phyloP scores from a whole-genome alignment of 2,329 filamentous ascomycete species.

The Beauveria medogensis region DNA sequence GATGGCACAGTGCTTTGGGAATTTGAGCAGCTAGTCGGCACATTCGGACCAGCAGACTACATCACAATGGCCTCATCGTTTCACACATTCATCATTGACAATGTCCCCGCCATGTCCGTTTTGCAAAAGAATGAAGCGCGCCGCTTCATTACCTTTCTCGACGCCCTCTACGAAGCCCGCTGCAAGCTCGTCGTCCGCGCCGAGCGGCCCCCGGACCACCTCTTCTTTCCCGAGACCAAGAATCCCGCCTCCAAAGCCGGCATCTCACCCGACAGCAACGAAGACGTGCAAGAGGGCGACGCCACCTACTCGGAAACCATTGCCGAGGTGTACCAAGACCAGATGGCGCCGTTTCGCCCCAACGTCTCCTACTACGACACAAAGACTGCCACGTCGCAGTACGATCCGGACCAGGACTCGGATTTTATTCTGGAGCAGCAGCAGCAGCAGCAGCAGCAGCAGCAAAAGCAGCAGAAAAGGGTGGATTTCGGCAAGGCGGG shows the following conservation, averaged over 20 bases:
- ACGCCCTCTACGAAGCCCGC: constrained; percentile 73
- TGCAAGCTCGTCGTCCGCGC: constrained; percentile 68
- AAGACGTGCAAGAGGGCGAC: constrained; percentile 22
- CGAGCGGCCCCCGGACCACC: constrained; percentile 57
- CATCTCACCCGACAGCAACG: constrained; percentile 2
- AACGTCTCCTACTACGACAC: constrained; percentile 62
- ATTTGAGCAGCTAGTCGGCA: constrained; percentile 59
- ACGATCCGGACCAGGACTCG: constrained; percentile 50
- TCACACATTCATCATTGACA: constrained; percentile 67
- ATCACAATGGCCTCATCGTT: constrained; percentile 72
- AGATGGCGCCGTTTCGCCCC: constrained; percentile 67
- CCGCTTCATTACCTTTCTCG: constrained; percentile 70
- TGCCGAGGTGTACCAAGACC: constrained; percentile 69
- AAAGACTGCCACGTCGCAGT: constrained; percentile 35
- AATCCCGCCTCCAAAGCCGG: constrained; percentile 7
- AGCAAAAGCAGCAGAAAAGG: constrained; percentile 15
- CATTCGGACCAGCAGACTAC: constrained; percentile 73
- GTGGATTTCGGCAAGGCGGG: constrained; percentile 61
- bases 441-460: constrained; percentile 20
- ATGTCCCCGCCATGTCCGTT: constrained; percentile 58
- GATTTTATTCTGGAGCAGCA: constrained; percentile 38
- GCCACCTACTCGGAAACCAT: constrained; percentile 37
- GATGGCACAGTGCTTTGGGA: constrained; percentile 55
- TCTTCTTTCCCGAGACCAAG: constrained; percentile 64
- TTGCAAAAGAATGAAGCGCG: constrained; percentile 73